A percentile compares a stretch with the other conserved stretches of the same genome.
phyloP scores from a whole-genome alignment of 2,329 filamentous ascomycete genomes.

The Chaetomium sp. region DNA sequence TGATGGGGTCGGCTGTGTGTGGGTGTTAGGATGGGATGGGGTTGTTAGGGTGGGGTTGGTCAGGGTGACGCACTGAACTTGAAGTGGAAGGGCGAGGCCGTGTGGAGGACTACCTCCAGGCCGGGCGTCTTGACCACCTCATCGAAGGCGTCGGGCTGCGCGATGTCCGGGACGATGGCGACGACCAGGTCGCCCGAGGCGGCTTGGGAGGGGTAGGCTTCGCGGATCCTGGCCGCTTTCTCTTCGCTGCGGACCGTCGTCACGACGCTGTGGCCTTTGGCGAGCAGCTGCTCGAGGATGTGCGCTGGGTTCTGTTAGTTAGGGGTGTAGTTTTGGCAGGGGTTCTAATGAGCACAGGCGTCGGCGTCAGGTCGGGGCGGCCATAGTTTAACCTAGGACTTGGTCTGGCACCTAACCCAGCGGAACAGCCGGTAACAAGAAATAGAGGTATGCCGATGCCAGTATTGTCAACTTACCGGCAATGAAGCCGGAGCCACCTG shows the following conservation, averaged over 20 bases:
- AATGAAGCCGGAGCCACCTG: slow-evolving; percentile 57
- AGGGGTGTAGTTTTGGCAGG: not conserved
- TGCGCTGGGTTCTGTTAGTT: slow-evolving; percentile 46
- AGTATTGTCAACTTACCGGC: slow-evolving; percentile 42
- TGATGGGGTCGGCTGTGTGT: slow-evolving; percentile 49
- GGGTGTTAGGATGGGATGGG: too few relatives aligned
- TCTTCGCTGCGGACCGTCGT: slow-evolving; percentile 59
- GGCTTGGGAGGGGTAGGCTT: slow-evolving; percentile 49
- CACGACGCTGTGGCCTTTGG: slow-evolving; percentile 54
- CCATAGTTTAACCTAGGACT: not conserved
- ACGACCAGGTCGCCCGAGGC: slow-evolving; percentile 48
- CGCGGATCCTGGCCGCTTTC: slow-evolving; percentile 55
- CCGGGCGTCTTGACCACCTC: slow-evolving; percentile 55
- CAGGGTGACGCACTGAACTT: slow-evolving; percentile 44
- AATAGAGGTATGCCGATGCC: not conserved
- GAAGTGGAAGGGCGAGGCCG: slow-evolving; percentile 62
- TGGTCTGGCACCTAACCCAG: not conserved
- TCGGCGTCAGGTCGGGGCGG: not conserved
- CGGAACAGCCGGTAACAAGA: not conserved
- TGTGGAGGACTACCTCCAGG: slow-evolving; percentile 61
- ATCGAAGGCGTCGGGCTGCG: slow-evolving; percentile 72
- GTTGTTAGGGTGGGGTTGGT: not conserved
- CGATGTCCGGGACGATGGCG: slow-evolving; percentile 75
- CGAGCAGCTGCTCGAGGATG: slow-evolving; percentile 56
- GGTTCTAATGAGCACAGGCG: not conserved